Evolutionary conservation across 345 rosid genomes (phyloP), one percentile per base, ranked within the genome.

Genomic region (Erucastrum elatum): DNA sequence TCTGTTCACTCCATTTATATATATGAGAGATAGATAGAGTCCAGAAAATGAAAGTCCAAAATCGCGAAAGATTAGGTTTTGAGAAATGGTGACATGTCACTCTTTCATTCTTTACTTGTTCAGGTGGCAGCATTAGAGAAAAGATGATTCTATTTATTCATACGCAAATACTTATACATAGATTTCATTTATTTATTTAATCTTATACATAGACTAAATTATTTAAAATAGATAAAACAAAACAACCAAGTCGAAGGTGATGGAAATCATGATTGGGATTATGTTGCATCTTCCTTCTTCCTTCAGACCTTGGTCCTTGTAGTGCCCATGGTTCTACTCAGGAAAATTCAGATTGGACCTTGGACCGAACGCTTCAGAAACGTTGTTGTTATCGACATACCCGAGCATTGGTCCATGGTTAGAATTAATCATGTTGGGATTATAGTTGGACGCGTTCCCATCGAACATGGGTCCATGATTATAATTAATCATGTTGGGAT

Each of bases 331-430:
- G 37, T 46, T 66, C 31, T 39, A 12, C 56, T 21, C 33, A 25
- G 34, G 55, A 55, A 51, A 5, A 39, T 26, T 25, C 58, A 41
- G 29, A 26, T 7, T 68, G 72, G 29, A 13, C n/a, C 12, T 27
- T 10, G 13, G 71, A 68, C 16, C 8, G 0, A 27, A 13, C 13
- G 30, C 25, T 1, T 29, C 16, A 2, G 0, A 1, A 61, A 37
- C 15, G 13, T 34, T 70, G 11, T 34, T 71, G 8, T 8, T 59
- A 15, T 61, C 6, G 39, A 27, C 39, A 15, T 12, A 37, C n/a
- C 39, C 67, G 11, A 39, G 2, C 76, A 63, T 16, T 11, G 44
- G 41, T 72, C 60, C 61, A 44, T 60, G 67, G 39, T 60, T 60
- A 72, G 58, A 27, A 39, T 8, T 1, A 10, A 2, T 2, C 58